Evolutionary conservation across 495 filamentous ascomycete genomes (phyloP).

Genomic region (Venustampulla echinocandica): DNA sequence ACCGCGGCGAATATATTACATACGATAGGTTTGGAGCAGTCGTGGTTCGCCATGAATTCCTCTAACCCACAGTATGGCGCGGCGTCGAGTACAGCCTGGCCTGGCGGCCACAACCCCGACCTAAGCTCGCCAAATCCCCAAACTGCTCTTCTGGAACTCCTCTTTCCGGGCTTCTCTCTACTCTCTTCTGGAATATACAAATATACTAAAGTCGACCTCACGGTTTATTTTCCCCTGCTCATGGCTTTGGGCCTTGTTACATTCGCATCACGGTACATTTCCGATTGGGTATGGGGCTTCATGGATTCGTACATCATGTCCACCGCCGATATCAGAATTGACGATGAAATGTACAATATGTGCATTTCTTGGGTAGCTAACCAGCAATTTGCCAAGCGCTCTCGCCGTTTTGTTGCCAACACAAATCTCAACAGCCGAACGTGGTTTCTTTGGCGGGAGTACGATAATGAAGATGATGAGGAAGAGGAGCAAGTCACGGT

Average conservation of each 20-base stretch:
- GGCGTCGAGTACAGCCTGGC: no score
- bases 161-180: constrained; percentile 23
- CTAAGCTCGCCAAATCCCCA: constrained; percentile 8
- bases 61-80: no score
- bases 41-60: no score
- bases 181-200: constrained; percentile 43
- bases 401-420: constrained; percentile 53
- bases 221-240: constrained; percentile 57
- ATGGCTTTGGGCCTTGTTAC: constrained; percentile 41
- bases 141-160: constrained; percentile 16
- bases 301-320: constrained; percentile 42
- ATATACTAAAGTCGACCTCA: constrained; percentile 60
- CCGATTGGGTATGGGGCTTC: constrained; percentile 33
- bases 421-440: constrained; percentile 44
- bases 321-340: constrained; percentile 53
- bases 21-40: no score
- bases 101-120: not conserved
- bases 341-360: constrained; percentile 62
- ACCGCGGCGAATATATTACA: no score
- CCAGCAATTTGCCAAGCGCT: constrained; percentile 47
- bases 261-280: constrained; percentile 43
- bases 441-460: constrained; percentile 38
- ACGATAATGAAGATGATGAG: constrained; percentile 41
- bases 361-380: constrained; percentile 61
- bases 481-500: constrained; percentile 27